Evolutionary conservation across 2,329 filamentous ascomycete species (phyloP).

Genomic region (Epichloe sylvatica): DNA sequence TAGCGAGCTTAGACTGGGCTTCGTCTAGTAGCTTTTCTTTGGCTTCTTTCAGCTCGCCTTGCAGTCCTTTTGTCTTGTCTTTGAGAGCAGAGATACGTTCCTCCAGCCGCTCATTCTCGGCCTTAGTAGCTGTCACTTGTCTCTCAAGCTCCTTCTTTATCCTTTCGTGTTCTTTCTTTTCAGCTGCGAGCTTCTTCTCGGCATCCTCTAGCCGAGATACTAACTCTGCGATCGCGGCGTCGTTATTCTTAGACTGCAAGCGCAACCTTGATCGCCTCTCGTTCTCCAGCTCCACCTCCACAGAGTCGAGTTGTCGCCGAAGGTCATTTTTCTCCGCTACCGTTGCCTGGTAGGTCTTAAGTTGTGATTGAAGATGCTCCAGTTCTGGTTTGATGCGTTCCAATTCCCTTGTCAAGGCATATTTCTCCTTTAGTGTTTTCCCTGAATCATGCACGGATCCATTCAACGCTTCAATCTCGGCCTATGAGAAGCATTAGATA

Average conservation of each 20-base stretch:
- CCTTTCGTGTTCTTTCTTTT: conserved; percentile 34
- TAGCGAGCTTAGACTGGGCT: conserved; percentile 9
- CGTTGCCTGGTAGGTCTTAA: conserved; percentile 48
- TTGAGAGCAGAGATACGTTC: conserved; percentile 56
- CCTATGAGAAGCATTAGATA: conserved; percentile 29
- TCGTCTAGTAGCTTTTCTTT: conserved; percentile 30
- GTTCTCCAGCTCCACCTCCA: conserved; percentile 72
- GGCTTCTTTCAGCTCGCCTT: conserved; percentile 57
- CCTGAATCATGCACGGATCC: conserved; percentile 54
- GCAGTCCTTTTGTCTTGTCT: conserved; percentile 53
- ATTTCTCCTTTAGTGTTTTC: conserved; percentile 49
- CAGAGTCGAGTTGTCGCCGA: conserved; percentile 59
- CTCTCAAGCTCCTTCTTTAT: conserved; percentile 34
- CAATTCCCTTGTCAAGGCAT: conserved; percentile 37
- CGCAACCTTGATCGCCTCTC: conserved; percentile 39
- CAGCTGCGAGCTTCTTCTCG: conserved; percentile 23
- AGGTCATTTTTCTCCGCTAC: conserved; percentile 68
- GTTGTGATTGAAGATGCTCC: conserved; percentile 40
- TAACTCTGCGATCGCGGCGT: conserved; percentile 30
- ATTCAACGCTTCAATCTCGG: conserved; percentile 57
- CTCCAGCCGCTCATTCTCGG: conserved; percentile 50
- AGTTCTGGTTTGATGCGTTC: conserved; percentile 40
- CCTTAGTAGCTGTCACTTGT: conserved; percentile 45
- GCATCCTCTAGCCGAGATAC: conserved; percentile 22
- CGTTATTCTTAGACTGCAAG: conserved; percentile 16